Conservation (phyloP, 768 basidiomycete genomes). For the Leccinum uliginosum region DNA sequence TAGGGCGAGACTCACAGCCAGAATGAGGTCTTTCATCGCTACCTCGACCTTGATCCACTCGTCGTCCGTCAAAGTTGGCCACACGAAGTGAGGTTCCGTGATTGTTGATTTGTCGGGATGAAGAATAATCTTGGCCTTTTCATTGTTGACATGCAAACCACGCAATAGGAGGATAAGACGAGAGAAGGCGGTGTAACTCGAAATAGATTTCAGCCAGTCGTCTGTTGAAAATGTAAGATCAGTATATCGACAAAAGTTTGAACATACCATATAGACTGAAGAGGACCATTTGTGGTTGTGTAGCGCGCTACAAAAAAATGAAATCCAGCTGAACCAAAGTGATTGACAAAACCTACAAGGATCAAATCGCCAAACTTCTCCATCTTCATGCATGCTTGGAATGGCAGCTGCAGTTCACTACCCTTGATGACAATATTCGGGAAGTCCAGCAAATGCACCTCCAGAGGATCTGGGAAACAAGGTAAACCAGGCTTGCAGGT, state of each 20-base stretch:
- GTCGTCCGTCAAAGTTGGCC: constrained; percentile 89
- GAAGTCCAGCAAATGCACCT: constrained; percentile 99
- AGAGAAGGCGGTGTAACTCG: constrained; percentile 98
- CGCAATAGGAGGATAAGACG: constrained; percentile 95
- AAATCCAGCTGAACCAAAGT: background rate
- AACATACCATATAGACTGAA: constrained; percentile 87
- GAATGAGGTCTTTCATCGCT: constrained; percentile 95
- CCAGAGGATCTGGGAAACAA: constrained; percentile 66
- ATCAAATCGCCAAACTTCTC: constrained; percentile 99
- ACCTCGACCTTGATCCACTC: constrained; percentile 99
- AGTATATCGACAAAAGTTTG: background rate
- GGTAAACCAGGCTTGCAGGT: constrained; percentile 2
- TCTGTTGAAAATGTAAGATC: constrained; percentile 42
- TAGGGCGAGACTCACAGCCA: constrained; percentile 50
- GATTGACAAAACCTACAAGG: constrained; percentile 43
- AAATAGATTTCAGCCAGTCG: constrained; percentile 99
- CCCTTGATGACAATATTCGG: constrained; percentile 99
- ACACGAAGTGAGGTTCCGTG: constrained; percentile 96
- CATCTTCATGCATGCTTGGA: constrained; percentile 99
- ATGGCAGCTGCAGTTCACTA: constrained; percentile 94
- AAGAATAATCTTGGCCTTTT: constrained; percentile 97
- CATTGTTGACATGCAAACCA: constrained; percentile 97
- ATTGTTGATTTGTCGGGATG: constrained; percentile 97
- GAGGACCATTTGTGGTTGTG: constrained; percentile 98
- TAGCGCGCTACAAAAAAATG: constrained; percentile 61